Base-by-base conservation (phyloP, 306 rosid genomes). In the Astragalus glycyphyllos region DNA sequence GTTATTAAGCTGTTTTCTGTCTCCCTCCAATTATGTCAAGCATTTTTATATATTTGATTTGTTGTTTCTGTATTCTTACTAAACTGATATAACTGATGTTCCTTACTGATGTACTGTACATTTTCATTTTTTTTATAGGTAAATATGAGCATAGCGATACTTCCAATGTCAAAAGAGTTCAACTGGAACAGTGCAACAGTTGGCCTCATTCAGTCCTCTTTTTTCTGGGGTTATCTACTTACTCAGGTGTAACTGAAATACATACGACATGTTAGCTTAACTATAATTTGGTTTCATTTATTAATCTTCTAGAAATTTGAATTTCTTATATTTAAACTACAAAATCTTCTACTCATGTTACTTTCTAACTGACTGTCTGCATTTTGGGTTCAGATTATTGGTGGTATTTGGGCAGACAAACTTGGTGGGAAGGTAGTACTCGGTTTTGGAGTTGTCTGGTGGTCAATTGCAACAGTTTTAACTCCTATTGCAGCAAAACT, bases 341-440 rank as follows among this genome's bases (percentile, higher is more conserved):
- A 54, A n/a, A 20, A 68, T 11, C 5, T 67, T 74, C 9, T 45
- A 20, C 46, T 60, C 29, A 4, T 55, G 38, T 20, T 73, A 12
- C 74, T 71, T 65, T 60, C 29, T 76, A 65, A 76, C 54, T 84
- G 69, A 81, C 68, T 16, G 7, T 13, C 44, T 68, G 73, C 55
- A 4, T 64, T 51, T 80, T 66, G 64, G 56, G 35, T 57, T 71
- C 64, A 90, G 98, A 90, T 93, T 58, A 73, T 87, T 83, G 98
- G 97, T 71, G 98, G 98, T 76, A 93, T 93, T 69, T 93, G 96
- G 98, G 98, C 98, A 54, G 98, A 93, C 86, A 90, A 86, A 85
- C 61, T 93, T 85, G 98, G 98, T 47, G 97, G 98, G 73, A 93
- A 93, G 89, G 40, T 81, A 63, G 96, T 90, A 23, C 83, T 93